Conservation (phyloP, 2,329 filamentous ascomycete genomes). For the Aspergillus awamori region DNA sequence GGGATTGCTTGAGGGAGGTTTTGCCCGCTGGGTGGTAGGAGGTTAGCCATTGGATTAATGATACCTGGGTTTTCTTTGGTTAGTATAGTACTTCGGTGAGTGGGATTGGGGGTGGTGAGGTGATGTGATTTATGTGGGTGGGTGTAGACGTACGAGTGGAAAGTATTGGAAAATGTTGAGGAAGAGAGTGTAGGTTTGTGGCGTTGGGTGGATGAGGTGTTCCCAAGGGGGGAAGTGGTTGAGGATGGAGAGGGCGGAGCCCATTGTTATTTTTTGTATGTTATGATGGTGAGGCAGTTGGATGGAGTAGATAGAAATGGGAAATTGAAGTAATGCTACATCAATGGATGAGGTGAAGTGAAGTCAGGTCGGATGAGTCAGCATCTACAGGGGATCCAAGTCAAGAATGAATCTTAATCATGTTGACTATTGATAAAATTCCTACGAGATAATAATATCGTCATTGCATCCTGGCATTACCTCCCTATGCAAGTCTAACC, state of each 20-base stretch:
- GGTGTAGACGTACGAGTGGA: slow-evolving; percentile 49
- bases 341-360: not conserved
- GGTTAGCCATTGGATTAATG: slow-evolving; percentile 72
- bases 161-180: slow-evolving; percentile 48
- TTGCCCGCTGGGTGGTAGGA: slow-evolving; percentile 91
- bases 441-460: not conserved
- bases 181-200: slow-evolving; percentile 40
- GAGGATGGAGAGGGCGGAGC: slow-evolving; percentile 26
- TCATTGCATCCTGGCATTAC: not conserved
- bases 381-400: not conserved
- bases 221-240: slow-evolving; percentile 28
- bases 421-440: not conserved
- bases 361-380: not conserved
- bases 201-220: slow-evolving; percentile 44
- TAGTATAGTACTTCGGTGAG: slow-evolving; percentile 16
- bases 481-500: not conserved
- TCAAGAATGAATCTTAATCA: too few species aligned
- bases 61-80: slow-evolving; percentile 57
- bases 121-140: not conserved
- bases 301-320: not conserved
- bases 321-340: not conserved
- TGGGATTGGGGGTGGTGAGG: not conserved
- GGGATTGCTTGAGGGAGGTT: slow-evolving; percentile 69
- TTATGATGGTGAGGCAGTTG: too few species aligned
- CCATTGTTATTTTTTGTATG: slow-evolving; percentile 22